phyloP scores from a whole-genome alignment of 768 basidiomycete species.

The Tephrocybe sp. region DNA sequence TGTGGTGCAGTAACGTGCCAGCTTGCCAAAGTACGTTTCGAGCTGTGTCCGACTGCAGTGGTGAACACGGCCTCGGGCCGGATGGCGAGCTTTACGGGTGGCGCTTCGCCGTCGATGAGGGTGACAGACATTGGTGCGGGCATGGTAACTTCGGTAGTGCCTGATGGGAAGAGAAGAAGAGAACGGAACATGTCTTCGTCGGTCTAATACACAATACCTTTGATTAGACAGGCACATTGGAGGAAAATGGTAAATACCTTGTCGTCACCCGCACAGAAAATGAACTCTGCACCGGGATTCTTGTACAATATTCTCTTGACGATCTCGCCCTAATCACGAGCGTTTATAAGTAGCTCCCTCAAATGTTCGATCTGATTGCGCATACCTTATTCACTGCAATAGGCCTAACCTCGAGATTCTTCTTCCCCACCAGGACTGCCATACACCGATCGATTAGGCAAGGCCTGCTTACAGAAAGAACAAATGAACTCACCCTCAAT shows the following conservation, averaged over 20 bases:
- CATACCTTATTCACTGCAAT: constrained; percentile 87
- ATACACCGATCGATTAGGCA: background rate
- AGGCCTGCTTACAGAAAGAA: background rate
- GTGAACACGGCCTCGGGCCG: constrained; percentile 77
- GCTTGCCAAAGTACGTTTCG: constrained; percentile 84
- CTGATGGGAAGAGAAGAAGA: constrained; percentile 59
- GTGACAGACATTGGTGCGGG: constrained; percentile 54
- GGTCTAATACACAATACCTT: constrained; percentile 45
- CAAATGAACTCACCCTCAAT: constrained; percentile 68
- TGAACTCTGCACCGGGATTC: constrained; percentile 91
- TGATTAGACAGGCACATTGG: too few relatives aligned
- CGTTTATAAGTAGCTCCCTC: too few relatives aligned
- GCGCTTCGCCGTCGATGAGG: constrained; percentile 42
- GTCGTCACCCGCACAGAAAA: constrained; percentile 98
- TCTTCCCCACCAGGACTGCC: constrained; percentile 97
- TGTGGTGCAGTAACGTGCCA: constrained; percentile 92
- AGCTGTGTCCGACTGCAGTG: constrained; percentile 87
- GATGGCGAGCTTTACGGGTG: constrained; percentile 58
- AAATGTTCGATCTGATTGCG: too few relatives aligned
- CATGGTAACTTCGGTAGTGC: constrained; percentile 32
- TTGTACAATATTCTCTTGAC: constrained; percentile 91
- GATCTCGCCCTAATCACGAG: constrained; percentile 84
- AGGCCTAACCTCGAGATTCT: constrained; percentile 96
- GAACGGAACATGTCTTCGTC: constrained; percentile 99
- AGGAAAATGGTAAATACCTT: constrained; percentile 76